Base-by-base conservation (phyloP, 352 stramenopile species). In the Globisporangium apiculatum region DNA sequence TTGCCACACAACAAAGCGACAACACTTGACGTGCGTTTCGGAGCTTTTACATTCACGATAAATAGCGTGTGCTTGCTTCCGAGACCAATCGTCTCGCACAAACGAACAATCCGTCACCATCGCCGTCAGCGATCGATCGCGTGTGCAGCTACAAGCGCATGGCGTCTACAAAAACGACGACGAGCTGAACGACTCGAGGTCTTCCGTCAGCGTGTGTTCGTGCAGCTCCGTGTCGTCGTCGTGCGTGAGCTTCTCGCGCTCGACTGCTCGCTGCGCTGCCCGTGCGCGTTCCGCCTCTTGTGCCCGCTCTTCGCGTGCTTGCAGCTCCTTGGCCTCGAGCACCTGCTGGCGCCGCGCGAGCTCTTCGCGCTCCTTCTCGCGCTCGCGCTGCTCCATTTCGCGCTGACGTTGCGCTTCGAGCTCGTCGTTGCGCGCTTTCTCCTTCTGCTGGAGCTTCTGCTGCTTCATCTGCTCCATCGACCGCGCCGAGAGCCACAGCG, bases 381-480 rank as follows among this genome's bases (percentile, higher is more conserved):
- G 86, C 49, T 86, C 70, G 45, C 77, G 76, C 59, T 75, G 66
- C 50, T 93, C 85, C 14, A 61, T 57, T 52, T 93, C 79, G 11
- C 79, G 80, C 31, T 71, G 69, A 55, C 86, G 83, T 54, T 89
- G 70, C 12, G 72, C 75, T 61, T 89, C 76, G 24, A 87, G 58
- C 51, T 91, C 83, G 36, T 92, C 73, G 48, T 56, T 75, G 1
- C 80, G 75, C 42, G 89, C 79, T 55, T 81, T 86, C 35, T 94
- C 84, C 66, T 94, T 89, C 48, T 89, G 82, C 56, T 91, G 79
- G 37, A 92, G 70, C 51, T 94, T 92, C 47, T 94, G 85, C 56
- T 93, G 81, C 59, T 95, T 95, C 51, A 87, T 82, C 54, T 95
- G 81, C 62, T 95, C 85, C 81, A 90, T 90, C 6, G 85, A 90